These are phyloP conservation scores for Arxiozyma slooffiae DNA, from an alignment of 1,139 yeast species.

Conservation along the genomic window DNA sequence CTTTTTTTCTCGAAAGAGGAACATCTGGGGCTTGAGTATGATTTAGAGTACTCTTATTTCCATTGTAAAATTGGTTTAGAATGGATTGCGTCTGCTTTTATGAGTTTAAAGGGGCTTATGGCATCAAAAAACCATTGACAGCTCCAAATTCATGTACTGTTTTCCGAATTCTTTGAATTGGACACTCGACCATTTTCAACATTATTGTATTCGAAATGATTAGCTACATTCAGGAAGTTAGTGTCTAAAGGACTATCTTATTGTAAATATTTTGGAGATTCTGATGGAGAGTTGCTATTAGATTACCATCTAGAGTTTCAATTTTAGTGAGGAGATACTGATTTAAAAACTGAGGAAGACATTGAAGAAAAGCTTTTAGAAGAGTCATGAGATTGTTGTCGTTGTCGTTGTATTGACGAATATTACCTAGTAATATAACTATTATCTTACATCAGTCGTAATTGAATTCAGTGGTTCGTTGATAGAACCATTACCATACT, in stretches of 20 bases:
- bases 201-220: background rate
- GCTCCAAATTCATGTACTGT: background rate
- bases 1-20: constrained; percentile 58
- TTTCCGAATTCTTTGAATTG: background rate
- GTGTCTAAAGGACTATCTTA: background rate
- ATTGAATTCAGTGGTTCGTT: constrained; percentile 11
- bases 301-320: background rate
- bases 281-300: background rate
- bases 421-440: background rate
- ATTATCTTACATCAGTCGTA: constrained; percentile 1
- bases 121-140: constrained; percentile 8
- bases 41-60: constrained; percentile 8
- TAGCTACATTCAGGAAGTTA: no score
- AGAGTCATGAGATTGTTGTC: background rate
- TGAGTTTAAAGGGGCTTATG: constrained; percentile 22
- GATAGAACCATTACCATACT: constrained; percentile 6
- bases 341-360: background rate
- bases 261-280: background rate
- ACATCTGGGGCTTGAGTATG: constrained; percentile 22
- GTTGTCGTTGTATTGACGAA: background rate
- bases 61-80: background rate
- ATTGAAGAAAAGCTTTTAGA: background rate
- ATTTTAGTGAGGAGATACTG: background rate
- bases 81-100: constrained; percentile 7
- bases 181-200: background rate